phyloP scores from a whole-genome alignment of 495 filamentous ascomycete species.

The Cudoniella acicularis region DNA sequence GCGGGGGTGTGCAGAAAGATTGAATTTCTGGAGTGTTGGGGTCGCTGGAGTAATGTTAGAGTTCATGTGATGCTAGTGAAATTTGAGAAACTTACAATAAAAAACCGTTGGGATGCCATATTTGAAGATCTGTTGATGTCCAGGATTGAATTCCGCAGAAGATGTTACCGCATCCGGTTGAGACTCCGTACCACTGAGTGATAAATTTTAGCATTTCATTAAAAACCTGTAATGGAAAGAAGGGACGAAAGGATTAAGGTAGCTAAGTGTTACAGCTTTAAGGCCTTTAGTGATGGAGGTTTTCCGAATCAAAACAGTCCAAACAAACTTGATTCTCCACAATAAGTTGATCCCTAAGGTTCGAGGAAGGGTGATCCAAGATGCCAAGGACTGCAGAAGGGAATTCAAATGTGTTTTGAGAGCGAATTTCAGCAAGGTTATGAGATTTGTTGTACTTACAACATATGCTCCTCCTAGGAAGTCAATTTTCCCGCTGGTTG shows the following conservation, averaged over 20 bases:
- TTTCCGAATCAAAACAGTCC: too few relatives aligned
- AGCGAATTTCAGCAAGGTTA: background rate
- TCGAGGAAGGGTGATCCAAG: too few relatives aligned
- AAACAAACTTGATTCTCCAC: too few relatives aligned
- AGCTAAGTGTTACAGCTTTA: too few relatives aligned
- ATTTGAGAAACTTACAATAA: constrained; percentile 4
- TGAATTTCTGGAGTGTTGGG: constrained; percentile 7
- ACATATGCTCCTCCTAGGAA: constrained; percentile 13
- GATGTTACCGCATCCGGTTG: constrained; percentile 2
- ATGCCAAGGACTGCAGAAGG: too few relatives aligned
- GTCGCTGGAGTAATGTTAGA: background rate
- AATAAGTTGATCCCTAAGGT: too few relatives aligned
- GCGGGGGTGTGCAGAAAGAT: background rate
- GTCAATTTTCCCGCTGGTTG: constrained; percentile 17
- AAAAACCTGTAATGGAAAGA: too few relatives aligned
- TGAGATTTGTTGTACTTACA: background rate
- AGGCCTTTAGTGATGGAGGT: too few relatives aligned
- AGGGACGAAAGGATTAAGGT: background rate
- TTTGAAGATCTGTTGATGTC: constrained; percentile 14
- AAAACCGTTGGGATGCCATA: constrained; percentile 15
- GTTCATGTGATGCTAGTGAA: background rate
- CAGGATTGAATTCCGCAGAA: constrained; percentile 16
- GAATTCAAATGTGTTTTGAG: too few relatives aligned
- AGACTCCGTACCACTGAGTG: constrained; percentile 13
- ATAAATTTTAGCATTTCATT: too few relatives aligned